These are phyloP conservation scores for Debaryomyces singareniensis DNA, from an alignment of 1,139 yeast species.

Conservation along the genomic window DNA sequence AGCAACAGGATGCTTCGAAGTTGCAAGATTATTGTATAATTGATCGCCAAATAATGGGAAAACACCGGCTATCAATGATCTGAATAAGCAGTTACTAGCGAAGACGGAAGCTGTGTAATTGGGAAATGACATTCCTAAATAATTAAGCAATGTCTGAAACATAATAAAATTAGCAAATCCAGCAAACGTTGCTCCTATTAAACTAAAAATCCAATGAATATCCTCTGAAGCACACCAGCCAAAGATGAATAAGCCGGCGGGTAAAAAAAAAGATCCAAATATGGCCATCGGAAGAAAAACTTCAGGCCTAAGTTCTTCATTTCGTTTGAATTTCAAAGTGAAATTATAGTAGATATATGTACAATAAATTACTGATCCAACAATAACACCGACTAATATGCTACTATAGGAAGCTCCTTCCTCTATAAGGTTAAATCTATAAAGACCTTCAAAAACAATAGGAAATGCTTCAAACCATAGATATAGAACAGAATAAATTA, in stretches of 20 bases:
- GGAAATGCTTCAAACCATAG: conserved; percentile 62
- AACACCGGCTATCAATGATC: conserved; percentile 51
- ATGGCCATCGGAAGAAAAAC: conserved; percentile 38
- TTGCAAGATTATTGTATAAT: conserved; percentile 41
- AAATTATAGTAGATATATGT: conserved; percentile 15
- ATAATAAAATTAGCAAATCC: conserved; percentile 32
- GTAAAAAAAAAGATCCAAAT: conserved; percentile 35
- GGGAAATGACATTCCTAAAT: conserved; percentile 26
- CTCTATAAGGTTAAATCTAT: conserved; percentile 44
- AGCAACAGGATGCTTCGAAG: conserved; percentile 45
- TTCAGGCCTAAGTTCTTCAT: conserved; percentile 28
- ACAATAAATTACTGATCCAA: conserved; percentile 13
- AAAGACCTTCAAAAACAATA: conserved; percentile 38
- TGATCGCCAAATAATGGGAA: conserved; percentile 57
- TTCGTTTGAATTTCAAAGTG: conserved; percentile 16
- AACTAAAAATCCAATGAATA: conserved; percentile 38
- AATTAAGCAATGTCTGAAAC: conserved; percentile 35
- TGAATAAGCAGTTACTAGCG: conserved; percentile 48
- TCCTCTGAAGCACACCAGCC: conserved; percentile 42
- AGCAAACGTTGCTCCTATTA: conserved; percentile 36
- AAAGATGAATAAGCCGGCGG: conserved; percentile 40
- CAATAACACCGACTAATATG: conserved; percentile 37
- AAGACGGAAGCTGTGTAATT: conserved; percentile 50
- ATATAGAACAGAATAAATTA: conserved; percentile 49
- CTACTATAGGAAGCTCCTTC: conserved; percentile 42